phyloP scores from a whole-genome alignment of 805 yeast species.

The Tetrapisispora nanseiensis region DNA sequence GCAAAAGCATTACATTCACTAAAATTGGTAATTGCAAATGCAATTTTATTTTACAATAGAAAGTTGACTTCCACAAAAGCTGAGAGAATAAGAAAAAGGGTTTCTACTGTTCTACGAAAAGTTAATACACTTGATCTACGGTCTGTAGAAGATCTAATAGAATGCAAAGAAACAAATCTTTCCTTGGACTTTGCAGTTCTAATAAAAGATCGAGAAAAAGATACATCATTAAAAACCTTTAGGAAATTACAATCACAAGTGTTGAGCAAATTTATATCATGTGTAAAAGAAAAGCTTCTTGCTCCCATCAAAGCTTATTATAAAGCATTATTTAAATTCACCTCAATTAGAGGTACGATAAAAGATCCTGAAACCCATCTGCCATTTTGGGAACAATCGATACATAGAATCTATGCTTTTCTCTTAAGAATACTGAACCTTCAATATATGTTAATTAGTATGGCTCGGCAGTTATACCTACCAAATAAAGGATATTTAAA shows the following conservation, averaged over 20 bases:
- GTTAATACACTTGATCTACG: slow-evolving; percentile 22
- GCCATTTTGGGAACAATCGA: slow-evolving; percentile 32
- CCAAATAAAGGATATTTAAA: slow-evolving; percentile 18
- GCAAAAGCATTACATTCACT: slow-evolving; percentile 19
- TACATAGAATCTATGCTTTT: slow-evolving; percentile 39
- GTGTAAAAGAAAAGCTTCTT: slow-evolving; percentile 18
- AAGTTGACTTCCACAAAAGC: slow-evolving; percentile 23
- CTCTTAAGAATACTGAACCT: slow-evolving; percentile 15
- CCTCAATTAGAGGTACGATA: slow-evolving; percentile 7
- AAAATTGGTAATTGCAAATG: slow-evolving; percentile 21
- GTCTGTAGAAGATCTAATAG: slow-evolving; percentile 26
- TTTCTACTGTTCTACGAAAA: slow-evolving; percentile 24
- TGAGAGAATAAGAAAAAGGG: slow-evolving; percentile 26
- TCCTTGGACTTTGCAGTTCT: slow-evolving; percentile 27
- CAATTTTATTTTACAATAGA: slow-evolving; percentile 22
- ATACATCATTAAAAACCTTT: slow-evolving; percentile 19
- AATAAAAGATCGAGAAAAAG: slow-evolving; percentile 21
- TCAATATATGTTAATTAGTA: slow-evolving; percentile 11
- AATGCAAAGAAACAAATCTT: slow-evolving; percentile 25
- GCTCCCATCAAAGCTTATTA: slow-evolving; percentile 20
- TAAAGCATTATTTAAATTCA: slow-evolving; percentile 20
- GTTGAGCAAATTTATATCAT: slow-evolving; percentile 17
- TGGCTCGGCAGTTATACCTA: slow-evolving; percentile 21
- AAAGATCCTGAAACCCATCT: slow-evolving; percentile 23
- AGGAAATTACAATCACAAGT: slow-evolving; percentile 24